Base-by-base conservation (phyloP, 164 flowering plant genomes). In the Liriodendron chinense region DNA sequence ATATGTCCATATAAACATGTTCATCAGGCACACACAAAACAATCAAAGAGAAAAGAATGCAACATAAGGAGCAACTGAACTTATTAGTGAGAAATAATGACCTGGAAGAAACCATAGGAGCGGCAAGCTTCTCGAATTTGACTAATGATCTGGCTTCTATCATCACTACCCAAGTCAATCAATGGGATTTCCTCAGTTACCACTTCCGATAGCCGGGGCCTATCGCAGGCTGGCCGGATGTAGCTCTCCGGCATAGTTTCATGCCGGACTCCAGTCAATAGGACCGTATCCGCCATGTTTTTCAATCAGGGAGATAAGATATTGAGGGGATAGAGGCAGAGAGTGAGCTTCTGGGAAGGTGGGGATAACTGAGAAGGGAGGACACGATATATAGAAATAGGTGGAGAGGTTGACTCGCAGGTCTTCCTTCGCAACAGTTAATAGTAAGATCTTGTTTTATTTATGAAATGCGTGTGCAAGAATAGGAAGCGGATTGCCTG, bases 191-290 rank as follows among this genome's bases (percentile, higher is more conserved):
- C 62, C 1, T 81, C 85, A 79, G 0, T 70, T 21, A 69, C 53
- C 9, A 91, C 92, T 63, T 90, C 89, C 0, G 87, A 82, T 18
- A 91, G 86, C 1, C 76, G 80, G 14, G 97, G 97, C 4, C 97
- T 76, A 10, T 93, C 92, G 1, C 91, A 86, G 72, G 78, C 90
- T 2, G 93, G 89, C 20, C 97, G 61, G 72, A 90, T 61, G 65
- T 89, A 93, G 62, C 80, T 70, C 22, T 74, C 72, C 1, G 76
- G 76, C 24, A 74, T 16, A 20, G 7, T 65, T 18, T 16, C 14
- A 48, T 14, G 67, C 1, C 50, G 49, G 48, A 23, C 10, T 9
- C 65, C 71, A 1, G 23, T 74, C 14, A 48, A 64, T 24, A 73
- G 75, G 24, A 73, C 57, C 1, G 25, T 47, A 1, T 47, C 56